Evolutionary conservation across 2,329 filamentous ascomycete genomes (phyloP).

Genomic region (Diaporthe australafricana): DNA sequence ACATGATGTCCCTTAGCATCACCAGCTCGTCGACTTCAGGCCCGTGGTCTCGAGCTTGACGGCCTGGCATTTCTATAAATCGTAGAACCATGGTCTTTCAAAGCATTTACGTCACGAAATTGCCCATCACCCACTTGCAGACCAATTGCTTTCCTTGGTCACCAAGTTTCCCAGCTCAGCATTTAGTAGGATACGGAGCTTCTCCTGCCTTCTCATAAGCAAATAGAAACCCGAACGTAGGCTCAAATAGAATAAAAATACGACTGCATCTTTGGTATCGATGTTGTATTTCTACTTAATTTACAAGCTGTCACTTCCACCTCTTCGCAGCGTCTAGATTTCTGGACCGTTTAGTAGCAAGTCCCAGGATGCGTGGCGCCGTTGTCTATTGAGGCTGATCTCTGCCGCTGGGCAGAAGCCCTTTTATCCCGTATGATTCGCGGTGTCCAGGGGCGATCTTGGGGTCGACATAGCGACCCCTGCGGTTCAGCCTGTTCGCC

Average conservation of each 20-base stretch:
- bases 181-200: background rate
- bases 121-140: no score
- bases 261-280: background rate
- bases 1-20: background rate
- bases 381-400: background rate
- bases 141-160: no score
- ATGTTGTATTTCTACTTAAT: conserved; percentile 13
- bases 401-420: no score
- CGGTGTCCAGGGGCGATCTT: background rate
- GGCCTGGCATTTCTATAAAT: no score
- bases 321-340: background rate
- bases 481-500: background rate
- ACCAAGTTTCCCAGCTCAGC: background rate
- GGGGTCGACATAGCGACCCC: background rate
- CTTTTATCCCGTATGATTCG: background rate
- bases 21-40: background rate
- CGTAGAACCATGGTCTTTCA: background rate
- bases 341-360: background rate
- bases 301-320: background rate
- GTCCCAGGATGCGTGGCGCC: background rate
- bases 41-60: background rate
- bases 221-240: fast-evolving
- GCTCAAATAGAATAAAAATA: background rate
- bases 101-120: no score
- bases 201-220: no score